Evolutionary conservation across 2,329 filamentous ascomycete species (phyloP).

Genomic region (Cytospora schulzeri): DNA sequence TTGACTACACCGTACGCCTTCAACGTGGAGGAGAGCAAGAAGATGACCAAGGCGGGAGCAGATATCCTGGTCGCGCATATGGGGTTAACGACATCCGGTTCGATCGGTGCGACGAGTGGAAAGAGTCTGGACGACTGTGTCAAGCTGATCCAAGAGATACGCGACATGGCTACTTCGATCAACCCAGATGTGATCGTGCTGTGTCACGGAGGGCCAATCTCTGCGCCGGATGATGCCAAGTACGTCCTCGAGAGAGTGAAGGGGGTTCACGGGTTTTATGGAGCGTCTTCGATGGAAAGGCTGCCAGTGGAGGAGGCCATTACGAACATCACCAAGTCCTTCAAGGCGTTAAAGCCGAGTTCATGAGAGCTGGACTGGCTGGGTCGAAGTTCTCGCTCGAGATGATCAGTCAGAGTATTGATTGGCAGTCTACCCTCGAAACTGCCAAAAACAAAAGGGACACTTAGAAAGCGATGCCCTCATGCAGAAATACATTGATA

Average conservation of each 20-base stretch:
- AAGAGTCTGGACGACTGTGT: slow-evolving; percentile 68
- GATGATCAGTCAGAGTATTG: neutral
- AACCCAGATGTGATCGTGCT: slow-evolving; percentile 64
- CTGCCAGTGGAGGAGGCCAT: slow-evolving; percentile 70
- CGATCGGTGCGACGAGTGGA: slow-evolving; percentile 64
- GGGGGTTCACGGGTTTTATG: slow-evolving; percentile 72
- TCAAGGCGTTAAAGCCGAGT: slow-evolving; percentile 33
- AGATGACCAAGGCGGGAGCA: slow-evolving; percentile 66
- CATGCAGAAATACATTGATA: too few species aligned
- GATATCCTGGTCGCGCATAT: slow-evolving; percentile 71
- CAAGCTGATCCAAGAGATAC: slow-evolving; percentile 61
- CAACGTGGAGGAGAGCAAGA: slow-evolving; percentile 59
- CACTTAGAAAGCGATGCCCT: too few species aligned
- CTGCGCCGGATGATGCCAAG: slow-evolving; percentile 62
- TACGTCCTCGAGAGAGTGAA: slow-evolving; percentile 62
- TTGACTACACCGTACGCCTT: slow-evolving; percentile 74
- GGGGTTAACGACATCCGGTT: slow-evolving; percentile 63
- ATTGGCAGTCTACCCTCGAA: neutral
- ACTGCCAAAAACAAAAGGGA: too few species aligned
- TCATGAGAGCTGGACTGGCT: neutral
- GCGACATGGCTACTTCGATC: slow-evolving; percentile 59
- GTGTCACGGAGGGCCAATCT: slow-evolving; percentile 72
- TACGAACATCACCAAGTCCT: slow-evolving; percentile 43
- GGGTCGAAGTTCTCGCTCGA: neutral
- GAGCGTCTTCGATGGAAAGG: slow-evolving; percentile 70